Percentiles rank a stretch among this genome's conserved stretches.
Evolutionary conservation across 2,329 filamentous ascomycete genomes (phyloP).

Genomic region (Diplodia corticola): DNA sequence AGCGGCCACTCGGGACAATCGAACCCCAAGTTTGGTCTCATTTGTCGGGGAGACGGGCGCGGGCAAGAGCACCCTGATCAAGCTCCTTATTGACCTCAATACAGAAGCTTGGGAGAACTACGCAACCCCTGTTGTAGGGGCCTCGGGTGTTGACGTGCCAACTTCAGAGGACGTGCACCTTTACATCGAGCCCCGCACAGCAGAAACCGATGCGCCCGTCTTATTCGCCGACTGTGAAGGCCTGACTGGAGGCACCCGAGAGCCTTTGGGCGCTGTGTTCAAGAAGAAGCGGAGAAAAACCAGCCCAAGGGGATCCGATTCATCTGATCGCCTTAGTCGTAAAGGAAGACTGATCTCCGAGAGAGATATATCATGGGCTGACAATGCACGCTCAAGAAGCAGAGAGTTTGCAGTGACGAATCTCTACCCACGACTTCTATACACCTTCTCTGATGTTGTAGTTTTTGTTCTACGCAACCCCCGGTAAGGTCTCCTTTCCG

Average conservation of each 20-base stretch:
- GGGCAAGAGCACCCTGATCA: constrained; percentile 54
- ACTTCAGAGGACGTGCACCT: constrained; percentile 56
- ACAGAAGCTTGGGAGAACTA: constrained; percentile 25
- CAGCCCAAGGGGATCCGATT: too few relatives aligned
- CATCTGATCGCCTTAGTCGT: not conserved
- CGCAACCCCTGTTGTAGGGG: constrained; percentile 49
- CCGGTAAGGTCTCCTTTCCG: constrained; percentile 28
- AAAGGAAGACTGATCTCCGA: constrained; percentile 3
- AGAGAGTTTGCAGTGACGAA: constrained; percentile 42
- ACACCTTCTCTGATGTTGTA: constrained; percentile 47
- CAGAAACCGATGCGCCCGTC: constrained; percentile 44
- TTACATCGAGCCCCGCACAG: constrained; percentile 51
- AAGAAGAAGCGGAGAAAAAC: constrained; percentile 15
- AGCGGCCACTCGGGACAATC: constrained; percentile 23
- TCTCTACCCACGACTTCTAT: constrained; percentile 45
- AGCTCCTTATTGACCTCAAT: constrained; percentile 47
- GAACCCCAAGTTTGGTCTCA: constrained; percentile 45
- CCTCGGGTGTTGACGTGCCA: constrained; percentile 44
- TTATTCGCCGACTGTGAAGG: constrained; percentile 57
- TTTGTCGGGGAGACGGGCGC: constrained; percentile 51
- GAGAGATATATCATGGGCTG: constrained; percentile 27
- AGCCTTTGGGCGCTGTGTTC: constrained; percentile 33
- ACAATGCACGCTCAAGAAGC: constrained; percentile 28
- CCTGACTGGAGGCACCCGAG: constrained; percentile 51
- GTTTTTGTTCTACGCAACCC: constrained; percentile 46